Evolutionary conservation across 495 filamentous ascomycete species (phyloP), one percentile per base, ranked within the genome.

Genomic region (Evernia prunastri): DNA sequence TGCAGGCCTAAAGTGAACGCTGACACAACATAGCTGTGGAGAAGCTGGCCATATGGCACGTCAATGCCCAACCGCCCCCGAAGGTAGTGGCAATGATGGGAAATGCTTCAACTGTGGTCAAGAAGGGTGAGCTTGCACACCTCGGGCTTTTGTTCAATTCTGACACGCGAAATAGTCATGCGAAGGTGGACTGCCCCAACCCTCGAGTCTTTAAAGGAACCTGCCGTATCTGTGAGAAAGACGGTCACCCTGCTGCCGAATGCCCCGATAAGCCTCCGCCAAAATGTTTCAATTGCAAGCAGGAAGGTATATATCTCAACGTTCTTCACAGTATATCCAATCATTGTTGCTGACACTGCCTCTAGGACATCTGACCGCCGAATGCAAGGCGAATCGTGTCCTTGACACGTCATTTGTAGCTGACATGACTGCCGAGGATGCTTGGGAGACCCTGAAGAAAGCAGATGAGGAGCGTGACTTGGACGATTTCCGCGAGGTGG

Each of bases 71-170:
- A 75, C 82, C 39, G 78, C 77, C 59, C 75, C 77, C 25, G 74
- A 77, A 65, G 73, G 73, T 20, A 76, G 68, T n/a, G 72, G 73
- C 39, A 78, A 72, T 29, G 77, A 67, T 15, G 71, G 73, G 39
- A 79, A 78, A 39, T 96, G 90, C 77, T 95, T 85, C 81, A 92
- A 91, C 71, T 96, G 91, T 66, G 89, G 87, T 42, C 74, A 91
- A 70, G 74, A 79, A 63, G 89, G 88, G 87, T 88, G 79, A 76
- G 77, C 63, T 18, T 68, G 54, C 42, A 12, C 10, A 51, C 27
- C 18, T 36, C 54, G n/a, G 1, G 3, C 20, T 45, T n/a, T n/a
- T 35, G 33, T 23, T 56, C 3, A 27, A 29, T 31, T 31, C 59
- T 67, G 47, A 64, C 29, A 10, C 35, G 6, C 23, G 56, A 15